Base-by-base conservation (phyloP, 306 rosid genomes). In the Quercus rubra region DNA sequence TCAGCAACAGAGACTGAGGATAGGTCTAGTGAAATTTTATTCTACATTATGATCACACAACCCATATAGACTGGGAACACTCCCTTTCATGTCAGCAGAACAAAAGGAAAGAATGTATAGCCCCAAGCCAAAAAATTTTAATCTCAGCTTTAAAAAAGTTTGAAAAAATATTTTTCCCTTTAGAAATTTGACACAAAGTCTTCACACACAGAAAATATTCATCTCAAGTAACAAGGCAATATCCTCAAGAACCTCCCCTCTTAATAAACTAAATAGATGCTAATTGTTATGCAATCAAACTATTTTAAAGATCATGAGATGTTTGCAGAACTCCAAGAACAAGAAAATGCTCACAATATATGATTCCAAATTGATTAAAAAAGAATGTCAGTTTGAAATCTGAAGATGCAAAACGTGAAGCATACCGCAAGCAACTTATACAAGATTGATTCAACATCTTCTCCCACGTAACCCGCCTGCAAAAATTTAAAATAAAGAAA, bases 381-480 rank as follows among this genome's bases (percentile, higher is more conserved):
- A 43, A 28, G 11, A 72, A 71, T 61, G 35, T 28, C 68, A 28
- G 15, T 74, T 68, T 43, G 6, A 49, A 46, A 54, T 73, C 64
- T 70, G 70, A 74, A 69, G 55, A 18, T 54, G 66, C 70, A 66
- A 74, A 81, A 87, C 27, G 56, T 23, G 14, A 79, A 54, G 79
- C 94, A 78, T 89, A 94, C 99, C 88, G 88, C 91, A 75, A 94
- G 97, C 82, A 94, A 87, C 85, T 94, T 94, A 70, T 91, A 81
- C 84, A 94, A 86, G 85, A 94, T 91, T 55, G 99, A 94, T 83
- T 94, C 99, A 0, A 94, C 99, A 78, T 94, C 97, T 85, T 94
- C 97, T 83, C 99, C 99, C 73, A 94, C 99, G 85, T 94, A 94
- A 78, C 99, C 99, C 28, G 99, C 99, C 97, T 94, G 92, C 89